Base-by-base conservation (phyloP, 2,329 filamentous ascomycete species). In the Xylaria sp. region DNA sequence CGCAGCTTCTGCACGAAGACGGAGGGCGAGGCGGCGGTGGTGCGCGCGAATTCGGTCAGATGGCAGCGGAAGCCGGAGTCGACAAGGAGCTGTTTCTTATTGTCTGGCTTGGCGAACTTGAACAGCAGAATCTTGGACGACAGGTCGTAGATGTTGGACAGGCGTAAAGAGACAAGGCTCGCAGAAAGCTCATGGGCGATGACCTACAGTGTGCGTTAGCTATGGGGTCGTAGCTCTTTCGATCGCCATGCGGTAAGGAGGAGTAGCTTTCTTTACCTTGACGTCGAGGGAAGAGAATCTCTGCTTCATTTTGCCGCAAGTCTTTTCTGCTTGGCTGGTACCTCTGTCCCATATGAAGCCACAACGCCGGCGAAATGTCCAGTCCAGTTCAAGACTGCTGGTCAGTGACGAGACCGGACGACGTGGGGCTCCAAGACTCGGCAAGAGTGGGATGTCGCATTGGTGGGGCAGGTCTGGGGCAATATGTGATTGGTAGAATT, bases 41-140 rank as follows among this genome's bases (percentile, higher is more conserved):
- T 92, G 73, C 96, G 92, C 33, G 92, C 90, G 83, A 97, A 99
- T 75, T 92, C 90, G 39, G 96, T 98, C 67, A 98, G 86, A 79
- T 99, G 96, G 80, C 94, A 97, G 78, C 96, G 94, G 81, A 99
- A 99, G 36, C 96, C 96, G 1, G 93, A 96, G 80, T 99, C 96
- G 75, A 99, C 90, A 61, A 99, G 86, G 33, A 99, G 86, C 80
- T 98, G 95, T 79, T 96, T 91, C 81, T 94, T 94, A 74, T 91
- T 88, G 77, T 95, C 91, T 52, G 95, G 94, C 80, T 96, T 97
- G 64, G 94, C 90, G 78, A 99, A 96, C 79, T 98, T 98, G 81
- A 99, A 88, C 31, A 98, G 90, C 78, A 98, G 93, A 78, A 98
- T 98, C 78, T 95, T 94, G 73, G 94, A 94, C 71, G 94, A 97